Evolutionary conservation across 2,329 filamentous ascomycete genomes (phyloP), one percentile per base, ranked within the genome.

Genomic region (Acrocalymma vagum): DNA sequence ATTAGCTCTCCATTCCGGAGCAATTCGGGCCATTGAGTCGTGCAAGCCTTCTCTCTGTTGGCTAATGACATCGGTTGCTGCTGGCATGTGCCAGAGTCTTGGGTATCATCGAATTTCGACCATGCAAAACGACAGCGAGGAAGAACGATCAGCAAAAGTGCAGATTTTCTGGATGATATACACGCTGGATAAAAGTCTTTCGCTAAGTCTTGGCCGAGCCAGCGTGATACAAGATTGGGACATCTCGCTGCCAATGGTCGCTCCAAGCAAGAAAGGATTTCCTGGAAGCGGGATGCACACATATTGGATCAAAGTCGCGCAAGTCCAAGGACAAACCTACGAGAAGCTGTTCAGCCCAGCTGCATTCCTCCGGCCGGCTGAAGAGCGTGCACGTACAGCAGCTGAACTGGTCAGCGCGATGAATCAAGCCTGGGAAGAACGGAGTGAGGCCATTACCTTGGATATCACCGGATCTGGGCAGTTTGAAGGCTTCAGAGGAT

Each of bases 221-320:
- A 47, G 58, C 0, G 42, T 47, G 4, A 53, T 64, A 15, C 63
- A 63, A 33, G 63, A 67, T 31, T 64, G 57, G 42, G 63, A 67
- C 28, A 59, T 65, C 26, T 51, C 37, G 18, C 29, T 51, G 10
- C 51, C 17, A 26, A 39, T 38, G 33, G 42, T 18, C 13, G 25
- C 24, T 4, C 44, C 37, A 3, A 24, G 31, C 24, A 20, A 38
- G 7, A 23, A 43, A 25, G 24, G 18, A 5, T 17, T 26, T 15
- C 38, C 26, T 13, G 40, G 44, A 14, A 42, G 29, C n/a, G 22
- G 42, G 10, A 45, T 49, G 32, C 25, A 45, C 16, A 15, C 53
- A 3, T 58, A 53, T 29, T 62, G 58, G 47, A 52, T 61, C 26
- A 48, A 47, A 18, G 40, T 60, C 5, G 44, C 49, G 6, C 43